Conservation (phyloP, 768 basidiomycete genomes). For the Austroboletus eburneus region DNA sequence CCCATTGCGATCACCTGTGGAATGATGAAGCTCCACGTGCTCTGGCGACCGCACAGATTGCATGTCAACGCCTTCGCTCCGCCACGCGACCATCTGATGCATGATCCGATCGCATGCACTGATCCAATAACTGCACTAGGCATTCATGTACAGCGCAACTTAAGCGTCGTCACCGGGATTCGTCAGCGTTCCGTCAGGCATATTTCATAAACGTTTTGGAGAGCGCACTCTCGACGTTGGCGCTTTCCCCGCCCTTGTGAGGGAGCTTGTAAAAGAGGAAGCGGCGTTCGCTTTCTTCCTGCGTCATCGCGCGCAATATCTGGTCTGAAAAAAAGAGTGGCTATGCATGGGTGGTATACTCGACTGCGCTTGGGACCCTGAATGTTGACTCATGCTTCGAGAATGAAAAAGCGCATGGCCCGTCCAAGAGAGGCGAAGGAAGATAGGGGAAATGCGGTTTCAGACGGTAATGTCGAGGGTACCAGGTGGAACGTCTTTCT, state of each 20-base stretch:
- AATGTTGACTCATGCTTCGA: constrained; percentile 88
- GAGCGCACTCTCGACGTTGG: constrained; percentile 93
- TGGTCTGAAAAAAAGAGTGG: constrained; percentile 59
- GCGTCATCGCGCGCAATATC: constrained; percentile 43
- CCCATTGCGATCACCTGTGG: constrained; percentile 99
- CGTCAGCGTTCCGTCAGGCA: constrained; percentile 79
- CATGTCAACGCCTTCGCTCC: constrained; percentile 47
- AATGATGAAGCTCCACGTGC: constrained; percentile 80
- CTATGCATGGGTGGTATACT: constrained; percentile 43
- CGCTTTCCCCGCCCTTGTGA: constrained; percentile 91
- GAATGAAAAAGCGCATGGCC: constrained; percentile 83
- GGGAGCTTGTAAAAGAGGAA: constrained; percentile 88
- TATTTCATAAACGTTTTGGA: constrained; percentile 86
- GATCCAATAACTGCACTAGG: constrained; percentile 97
- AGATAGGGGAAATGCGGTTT: constrained; percentile 76
- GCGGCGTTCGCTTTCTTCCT: constrained; percentile 36
- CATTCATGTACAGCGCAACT: constrained; percentile 87
- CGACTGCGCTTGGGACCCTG: constrained; percentile 54
- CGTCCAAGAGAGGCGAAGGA: constrained; percentile 84
- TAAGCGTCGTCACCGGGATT: constrained; percentile 79
- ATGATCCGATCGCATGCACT: constrained; percentile 86
- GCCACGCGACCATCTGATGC: constrained; percentile 92
- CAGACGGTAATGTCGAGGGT: constrained; percentile 83
- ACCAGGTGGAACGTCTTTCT: constrained; percentile 61
- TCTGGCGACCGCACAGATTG: constrained; percentile 39